Evolutionary conservation across 192 early-diverging fungal genomes (phyloP).

Genomic region (Geranomyces michiganensis): DNA sequence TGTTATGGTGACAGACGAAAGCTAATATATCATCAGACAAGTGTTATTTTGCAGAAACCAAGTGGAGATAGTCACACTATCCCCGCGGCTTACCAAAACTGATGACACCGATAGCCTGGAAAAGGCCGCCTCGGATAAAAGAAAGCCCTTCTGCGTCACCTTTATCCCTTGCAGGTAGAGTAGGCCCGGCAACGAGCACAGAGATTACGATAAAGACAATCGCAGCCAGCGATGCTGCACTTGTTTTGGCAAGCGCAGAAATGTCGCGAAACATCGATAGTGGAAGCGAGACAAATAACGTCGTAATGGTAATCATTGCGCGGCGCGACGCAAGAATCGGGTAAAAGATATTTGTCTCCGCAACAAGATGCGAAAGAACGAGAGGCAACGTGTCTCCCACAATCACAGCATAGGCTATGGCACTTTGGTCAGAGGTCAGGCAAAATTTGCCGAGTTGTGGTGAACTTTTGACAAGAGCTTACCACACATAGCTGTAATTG

Average conservation of each 20-base stretch:
- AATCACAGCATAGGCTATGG: constrained; percentile 68
- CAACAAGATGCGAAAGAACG: constrained; percentile 74
- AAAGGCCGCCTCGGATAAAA: constrained; percentile 20
- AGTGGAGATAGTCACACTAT: constrained; percentile 30
- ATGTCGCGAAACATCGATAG: constrained; percentile 87
- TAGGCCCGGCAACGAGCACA: constrained; percentile 41
- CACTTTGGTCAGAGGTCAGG: constrained; percentile 1
- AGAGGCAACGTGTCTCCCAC: constrained; percentile 89
- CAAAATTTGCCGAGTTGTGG: neutral
- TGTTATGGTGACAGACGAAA: constrained; percentile 96
- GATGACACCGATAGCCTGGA: constrained; percentile 78
- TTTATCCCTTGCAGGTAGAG: constrained; percentile 66
- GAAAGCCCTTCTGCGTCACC: constrained; percentile 31
- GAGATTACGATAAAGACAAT: constrained; percentile 71
- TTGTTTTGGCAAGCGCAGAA: constrained; percentile 79
- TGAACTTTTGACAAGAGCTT: neutral
- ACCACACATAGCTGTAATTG: constrained; percentile 29
- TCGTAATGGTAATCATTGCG: constrained; percentile 77
- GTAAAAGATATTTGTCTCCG: constrained; percentile 58
- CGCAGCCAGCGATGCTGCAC: constrained; percentile 79
- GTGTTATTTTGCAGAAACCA: neutral
- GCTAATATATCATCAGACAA: constrained; percentile 41
- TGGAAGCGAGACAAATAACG: constrained; percentile 78
- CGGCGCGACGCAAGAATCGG: constrained; percentile 67
- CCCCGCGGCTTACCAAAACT: constrained; percentile 70